Conservation (phyloP, 805 yeast species). For the Millerozyma miso region DNA sequence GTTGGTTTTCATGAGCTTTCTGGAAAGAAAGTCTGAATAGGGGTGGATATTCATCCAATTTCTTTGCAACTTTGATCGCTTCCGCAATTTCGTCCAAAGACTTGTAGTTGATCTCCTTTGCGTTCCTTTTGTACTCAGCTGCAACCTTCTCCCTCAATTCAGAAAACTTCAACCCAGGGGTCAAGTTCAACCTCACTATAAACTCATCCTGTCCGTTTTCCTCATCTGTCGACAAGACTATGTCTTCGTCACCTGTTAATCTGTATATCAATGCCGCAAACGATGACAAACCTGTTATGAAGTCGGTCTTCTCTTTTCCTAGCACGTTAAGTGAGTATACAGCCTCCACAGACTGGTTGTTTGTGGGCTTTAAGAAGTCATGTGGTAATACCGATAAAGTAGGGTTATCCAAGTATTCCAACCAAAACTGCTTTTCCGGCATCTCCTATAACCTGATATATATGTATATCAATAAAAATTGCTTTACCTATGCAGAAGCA, state of each 20-base stretch:
- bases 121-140: conserved; percentile 33
- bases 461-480: too few species aligned
- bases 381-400: conserved; percentile 85
- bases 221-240: conserved; percentile 71
- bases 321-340: conserved; percentile 24
- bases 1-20: conserved; percentile 35
- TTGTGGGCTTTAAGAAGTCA: conserved; percentile 76
- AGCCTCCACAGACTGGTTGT: conserved; percentile 65
- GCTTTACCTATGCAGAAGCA: too few species aligned
- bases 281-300: conserved; percentile 56
- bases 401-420: conserved; percentile 63
- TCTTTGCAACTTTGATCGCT: conserved; percentile 44
- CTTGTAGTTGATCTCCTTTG: conserved; percentile 36
- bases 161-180: conserved; percentile 50
- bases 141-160: conserved; percentile 47
- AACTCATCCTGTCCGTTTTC: conserved; percentile 36
- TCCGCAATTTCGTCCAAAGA: conserved; percentile 54
- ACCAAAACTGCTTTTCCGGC: conserved; percentile 47
- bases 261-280: conserved; percentile 71
- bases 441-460: conserved; percentile 4
- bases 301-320: conserved; percentile 18
- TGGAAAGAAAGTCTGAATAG: conserved; percentile 61
- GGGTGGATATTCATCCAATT: conserved; percentile 55
- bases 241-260: conserved; percentile 91
- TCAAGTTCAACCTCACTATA: conserved; percentile 59